Conservation (phyloP, 1,284 basidiomycete species). For the Stygiomarasmius scandens region DNA sequence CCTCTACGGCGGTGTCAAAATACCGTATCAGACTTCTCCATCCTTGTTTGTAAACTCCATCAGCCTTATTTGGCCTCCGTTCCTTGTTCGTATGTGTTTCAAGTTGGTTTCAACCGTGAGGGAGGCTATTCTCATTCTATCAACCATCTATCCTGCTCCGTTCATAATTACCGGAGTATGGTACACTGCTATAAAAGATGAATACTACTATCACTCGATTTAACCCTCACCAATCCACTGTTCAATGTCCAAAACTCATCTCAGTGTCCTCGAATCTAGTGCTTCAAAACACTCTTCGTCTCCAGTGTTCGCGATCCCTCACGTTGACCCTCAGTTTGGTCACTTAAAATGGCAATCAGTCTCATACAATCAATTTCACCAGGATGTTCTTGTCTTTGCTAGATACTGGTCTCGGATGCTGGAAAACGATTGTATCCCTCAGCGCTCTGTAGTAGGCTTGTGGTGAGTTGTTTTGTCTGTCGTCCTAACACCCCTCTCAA, state of each 20-base stretch:
- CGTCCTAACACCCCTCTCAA: conserved; percentile 4
- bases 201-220: neutral
- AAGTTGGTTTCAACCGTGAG: conserved; percentile 27
- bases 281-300: conserved; percentile 44
- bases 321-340: conserved; percentile 35
- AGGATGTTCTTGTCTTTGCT: conserved; percentile 57
- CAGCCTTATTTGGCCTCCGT: neutral
- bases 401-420: conserved; percentile 56
- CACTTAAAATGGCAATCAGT: conserved; percentile 51
- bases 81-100: conserved; percentile 23
- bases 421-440: conserved; percentile 42
- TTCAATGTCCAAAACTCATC: conserved; percentile 46
- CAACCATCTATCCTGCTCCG: conserved; percentile 12
- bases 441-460: conserved; percentile 63
- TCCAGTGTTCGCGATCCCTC: conserved; percentile 54
- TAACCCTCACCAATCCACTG: conserved; percentile 10
- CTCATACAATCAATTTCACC: conserved; percentile 54
- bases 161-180: conserved; percentile 3
- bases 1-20: neutral
- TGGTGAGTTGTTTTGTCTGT: conserved; percentile 48
- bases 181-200: neutral
- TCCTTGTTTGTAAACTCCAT: neutral
- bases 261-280: conserved; percentile 51
- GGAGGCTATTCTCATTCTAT: conserved; percentile 33
- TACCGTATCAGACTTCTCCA: too few species aligned